Conservation (phyloP, 108 stramenopile species). For the Chaetoceros tenuissimus region DNA sequence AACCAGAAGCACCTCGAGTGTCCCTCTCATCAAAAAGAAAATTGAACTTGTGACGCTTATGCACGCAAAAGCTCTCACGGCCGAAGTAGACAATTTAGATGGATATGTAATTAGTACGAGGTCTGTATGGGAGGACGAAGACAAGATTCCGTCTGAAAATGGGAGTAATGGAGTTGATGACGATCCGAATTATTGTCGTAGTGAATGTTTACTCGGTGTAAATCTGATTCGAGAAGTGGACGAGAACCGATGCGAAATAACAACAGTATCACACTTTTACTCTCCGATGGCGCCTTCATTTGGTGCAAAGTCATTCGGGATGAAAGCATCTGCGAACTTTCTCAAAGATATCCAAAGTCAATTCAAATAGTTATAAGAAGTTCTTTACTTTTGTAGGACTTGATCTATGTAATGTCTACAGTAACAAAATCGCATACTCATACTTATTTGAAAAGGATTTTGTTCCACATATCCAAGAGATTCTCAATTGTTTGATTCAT, state of each 20-base stretch:
- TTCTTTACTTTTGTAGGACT: too few relatives aligned
- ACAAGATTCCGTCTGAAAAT: slow-evolving; percentile 2
- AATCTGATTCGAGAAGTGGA: slow-evolving; percentile 37
- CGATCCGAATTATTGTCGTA: slow-evolving; percentile 21
- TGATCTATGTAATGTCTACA: too few relatives aligned
- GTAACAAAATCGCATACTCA: too few relatives aligned
- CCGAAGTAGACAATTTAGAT: slow-evolving; percentile 11
- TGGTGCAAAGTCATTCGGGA: slow-evolving; percentile 35
- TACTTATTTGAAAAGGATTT: too few relatives aligned
- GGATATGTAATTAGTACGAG: slow-evolving; percentile 47
- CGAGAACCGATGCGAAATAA: slow-evolving; percentile 34
- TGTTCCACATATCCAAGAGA: slow-evolving; percentile 43
- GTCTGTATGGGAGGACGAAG: slow-evolving; percentile 47
- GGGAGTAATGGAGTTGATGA: slow-evolving; percentile 12
- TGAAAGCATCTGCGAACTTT: slow-evolving; percentile 38
- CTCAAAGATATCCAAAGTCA: slow-evolving; percentile 46
- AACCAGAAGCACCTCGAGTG: slow-evolving; percentile 34
- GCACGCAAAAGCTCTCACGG: slow-evolving; percentile 32
- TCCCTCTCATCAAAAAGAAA: slow-evolving; percentile 30
- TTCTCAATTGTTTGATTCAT: slow-evolving; percentile 53
- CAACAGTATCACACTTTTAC: slow-evolving; percentile 44
- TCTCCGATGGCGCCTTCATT: slow-evolving; percentile 47
- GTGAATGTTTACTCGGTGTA: slow-evolving; percentile 53
- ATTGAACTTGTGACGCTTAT: slow-evolving; percentile 43
- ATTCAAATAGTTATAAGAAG: slow-evolving; percentile 20